Base-by-base conservation (phyloP, 2,329 filamentous ascomycete species). In the Aspergillus sp. region DNA sequence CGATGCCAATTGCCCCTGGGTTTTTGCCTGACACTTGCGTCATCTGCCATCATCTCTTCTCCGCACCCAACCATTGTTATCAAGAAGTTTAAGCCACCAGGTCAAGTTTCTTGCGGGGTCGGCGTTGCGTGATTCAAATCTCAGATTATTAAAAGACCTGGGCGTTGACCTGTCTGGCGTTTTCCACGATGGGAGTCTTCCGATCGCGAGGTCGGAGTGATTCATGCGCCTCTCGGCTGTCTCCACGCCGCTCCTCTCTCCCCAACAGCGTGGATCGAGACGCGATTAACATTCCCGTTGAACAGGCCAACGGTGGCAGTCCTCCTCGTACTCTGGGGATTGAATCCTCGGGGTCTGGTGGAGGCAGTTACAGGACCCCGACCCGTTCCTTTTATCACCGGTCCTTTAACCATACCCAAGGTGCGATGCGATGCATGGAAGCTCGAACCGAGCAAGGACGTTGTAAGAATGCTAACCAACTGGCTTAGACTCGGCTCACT, bases 401-500 rank as follows among this genome's bases (percentile, higher is more conserved):
- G 18, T 76, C 78, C n/a, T 77, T 80, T 60, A 75, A 77, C 64
- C 72, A 71, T 49, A 66, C 75, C 50, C 67, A 75, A 63, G 78
- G 77, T 78, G 65, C 52, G 70, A 59, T 54, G 47, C 16, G 26
- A 46, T n/a, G 31, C 18, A 22, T 55, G 3, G 10, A 18, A 31
- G n/a, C 26, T 42, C 54, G 16, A n/a, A 45, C 11, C 24, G 9
- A 47, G 10, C 1, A 20, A 24, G 14, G 18, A 24, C 10, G 45
- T 20, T 3, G 9, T 47, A 11, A 16, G 46, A 52, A 60, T 61
- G 59, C 65, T 72, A 65, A 74, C 63, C 60, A 57, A 45, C 9
- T 20, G 36, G n/a, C 18, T 71, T 85, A 76, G 90, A 94, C 71
- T 89, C 86, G 67, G 84, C 86, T 18, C 86, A 91, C 67, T 90